Conservation (phyloP, 1,284 basidiomycete genomes). For the Tylopilus sp. region DNA sequence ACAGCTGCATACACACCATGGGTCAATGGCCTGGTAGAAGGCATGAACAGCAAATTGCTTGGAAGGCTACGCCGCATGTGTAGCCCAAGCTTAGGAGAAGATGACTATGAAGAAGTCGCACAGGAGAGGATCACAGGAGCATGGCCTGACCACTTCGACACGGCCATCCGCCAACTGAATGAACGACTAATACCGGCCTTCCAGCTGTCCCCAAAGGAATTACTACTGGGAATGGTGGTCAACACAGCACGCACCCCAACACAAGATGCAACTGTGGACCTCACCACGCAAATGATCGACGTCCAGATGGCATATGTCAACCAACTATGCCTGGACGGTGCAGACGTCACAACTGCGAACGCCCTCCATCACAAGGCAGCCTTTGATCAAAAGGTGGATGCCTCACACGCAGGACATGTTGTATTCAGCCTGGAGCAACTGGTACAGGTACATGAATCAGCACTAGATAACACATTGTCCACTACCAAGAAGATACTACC, state of each 20-base stretch:
- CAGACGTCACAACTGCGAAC: background rate
- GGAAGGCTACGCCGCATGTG: slow-evolving; percentile 41
- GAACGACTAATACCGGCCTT: slow-evolving; percentile 30
- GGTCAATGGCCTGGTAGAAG: slow-evolving; percentile 49
- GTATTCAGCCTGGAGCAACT: background rate
- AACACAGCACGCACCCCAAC: slow-evolving; percentile 31
- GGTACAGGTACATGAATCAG: background rate
- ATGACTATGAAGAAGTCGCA: slow-evolving; percentile 29
- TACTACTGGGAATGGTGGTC: slow-evolving; percentile 37
- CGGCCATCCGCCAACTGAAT: slow-evolving; percentile 40
- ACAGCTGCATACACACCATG: slow-evolving; percentile 49
- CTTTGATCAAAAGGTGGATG: background rate
- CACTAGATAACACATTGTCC: background rate
- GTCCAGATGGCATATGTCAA: background rate
- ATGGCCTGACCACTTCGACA: slow-evolving; percentile 47
- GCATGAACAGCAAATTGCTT: slow-evolving; percentile 44
- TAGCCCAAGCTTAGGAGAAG: slow-evolving; percentile 42
- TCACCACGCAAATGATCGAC: background rate
- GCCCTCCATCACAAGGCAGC: background rate
- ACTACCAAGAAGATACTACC: background rate
- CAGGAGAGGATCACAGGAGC: slow-evolving; percentile 28
- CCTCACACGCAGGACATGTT: background rate
- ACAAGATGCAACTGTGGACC: no score
- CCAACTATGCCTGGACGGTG: background rate
- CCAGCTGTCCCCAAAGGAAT: slow-evolving; percentile 40